A percentile compares a stretch with the other conserved stretches of the same genome.
phyloP scores from a whole-genome alignment of 2,329 filamentous ascomycete species.

The Grosmannia huntii region DNA sequence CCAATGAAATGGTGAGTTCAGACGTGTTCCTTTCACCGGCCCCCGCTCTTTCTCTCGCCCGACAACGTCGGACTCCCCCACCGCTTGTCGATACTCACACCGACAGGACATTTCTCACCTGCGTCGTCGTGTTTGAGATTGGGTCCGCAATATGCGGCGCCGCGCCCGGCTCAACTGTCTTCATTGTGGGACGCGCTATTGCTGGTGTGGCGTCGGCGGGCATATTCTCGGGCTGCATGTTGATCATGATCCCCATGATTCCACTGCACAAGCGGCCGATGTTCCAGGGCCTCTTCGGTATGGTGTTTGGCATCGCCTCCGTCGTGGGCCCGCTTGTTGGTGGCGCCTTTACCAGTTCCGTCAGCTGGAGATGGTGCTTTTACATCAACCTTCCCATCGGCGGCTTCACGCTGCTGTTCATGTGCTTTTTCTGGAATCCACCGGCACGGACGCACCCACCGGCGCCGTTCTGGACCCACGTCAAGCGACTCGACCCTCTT shows the following conservation, averaged over 20 bases:
- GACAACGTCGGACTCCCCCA: neutral
- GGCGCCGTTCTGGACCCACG: conserved; percentile 25
- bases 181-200: conserved; percentile 44
- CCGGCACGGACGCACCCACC: conserved; percentile 20
- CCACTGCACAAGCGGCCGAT: conserved; percentile 47
- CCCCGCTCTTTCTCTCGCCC: neutral
- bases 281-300: conserved; percentile 43
- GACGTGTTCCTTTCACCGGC: neutral
- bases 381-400: conserved; percentile 47
- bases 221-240: conserved; percentile 43
- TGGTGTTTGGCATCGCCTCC: conserved; percentile 41
- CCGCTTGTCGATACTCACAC: neutral
- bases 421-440: conserved; percentile 34
- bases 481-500: conserved; percentile 42
- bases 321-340: conserved; percentile 41
- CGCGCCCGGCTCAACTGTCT: conserved; percentile 37
- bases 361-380: conserved; percentile 45
- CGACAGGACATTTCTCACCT: conserved; percentile 29
- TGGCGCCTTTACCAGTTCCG: conserved; percentile 37
- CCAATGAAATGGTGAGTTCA: conserved; percentile 29
- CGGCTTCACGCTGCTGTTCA: conserved; percentile 32
- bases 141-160: conserved; percentile 42
- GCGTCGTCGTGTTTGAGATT: conserved; percentile 38
- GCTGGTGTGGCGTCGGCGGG: conserved; percentile 43
- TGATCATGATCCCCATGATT: conserved; percentile 44